A percentile compares a stretch with the other conserved stretches of the same genome.
These are phyloP conservation scores for Funneliformis mosseae DNA, from an alignment of 192 early-diverging fungal genomes.

Conservation along the genomic window DNA sequence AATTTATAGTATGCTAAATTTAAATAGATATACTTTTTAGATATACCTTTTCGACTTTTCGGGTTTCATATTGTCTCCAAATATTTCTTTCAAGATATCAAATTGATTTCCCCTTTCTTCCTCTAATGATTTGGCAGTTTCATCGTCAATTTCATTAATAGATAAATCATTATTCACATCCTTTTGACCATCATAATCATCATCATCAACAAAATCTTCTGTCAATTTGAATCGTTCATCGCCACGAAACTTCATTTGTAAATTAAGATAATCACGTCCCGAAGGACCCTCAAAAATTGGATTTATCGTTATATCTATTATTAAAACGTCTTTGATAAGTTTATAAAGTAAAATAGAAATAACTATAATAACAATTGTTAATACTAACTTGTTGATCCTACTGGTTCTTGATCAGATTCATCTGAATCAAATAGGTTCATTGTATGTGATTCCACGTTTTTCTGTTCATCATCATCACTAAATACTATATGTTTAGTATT, in stretches of 20 bases:
- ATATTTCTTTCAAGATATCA: slow-evolving; percentile 44
- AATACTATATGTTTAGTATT: slow-evolving; percentile 16
- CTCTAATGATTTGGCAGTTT: slow-evolving; percentile 34
- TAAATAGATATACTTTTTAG: not conserved
- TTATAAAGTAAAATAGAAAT: not conserved
- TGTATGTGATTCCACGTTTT: not conserved
- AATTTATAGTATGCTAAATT: too few species aligned
- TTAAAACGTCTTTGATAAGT: not conserved
- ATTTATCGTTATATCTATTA: slow-evolving; percentile 41
- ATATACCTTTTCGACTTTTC: not conserved
- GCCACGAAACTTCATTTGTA: slow-evolving; percentile 45
- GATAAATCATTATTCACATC: not conserved
- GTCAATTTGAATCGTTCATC: slow-evolving; percentile 49
- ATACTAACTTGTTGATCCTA: not conserved
- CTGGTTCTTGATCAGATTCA: slow-evolving; percentile 33
- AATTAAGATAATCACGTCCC: slow-evolving; percentile 40
- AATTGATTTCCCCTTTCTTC: slow-evolving; percentile 42
- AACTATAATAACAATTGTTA: not conserved
- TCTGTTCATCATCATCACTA: slow-evolving; percentile 19
- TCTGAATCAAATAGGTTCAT: slow-evolving; percentile 45
- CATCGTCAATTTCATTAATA: slow-evolving; percentile 31
- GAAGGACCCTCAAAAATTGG: slow-evolving; percentile 46
- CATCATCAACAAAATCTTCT: slow-evolving; percentile 43
- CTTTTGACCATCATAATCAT: not conserved
- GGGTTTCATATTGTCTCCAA: slow-evolving; percentile 35